These are phyloP conservation scores for Xerocomus amazonicus DNA, from an alignment of 1,284 basidiomycete species.

Conservation along the genomic window DNA sequence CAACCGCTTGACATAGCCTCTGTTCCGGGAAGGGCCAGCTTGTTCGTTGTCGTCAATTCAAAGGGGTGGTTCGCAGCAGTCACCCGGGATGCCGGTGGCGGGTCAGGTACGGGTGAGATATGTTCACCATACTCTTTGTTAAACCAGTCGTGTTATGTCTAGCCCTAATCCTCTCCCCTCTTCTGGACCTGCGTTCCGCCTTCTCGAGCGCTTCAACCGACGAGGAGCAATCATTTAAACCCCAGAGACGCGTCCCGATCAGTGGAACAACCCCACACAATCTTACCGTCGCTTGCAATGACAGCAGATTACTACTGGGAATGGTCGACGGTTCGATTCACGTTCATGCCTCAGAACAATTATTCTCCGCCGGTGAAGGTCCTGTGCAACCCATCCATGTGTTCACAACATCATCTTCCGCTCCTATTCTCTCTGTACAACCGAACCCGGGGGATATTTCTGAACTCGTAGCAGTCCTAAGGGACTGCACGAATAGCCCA, in stretches of 20 bases:
- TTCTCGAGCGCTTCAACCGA: constrained; percentile 40
- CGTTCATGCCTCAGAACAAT: constrained; percentile 50
- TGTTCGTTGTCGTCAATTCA: constrained; percentile 57
- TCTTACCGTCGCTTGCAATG: constrained; percentile 54
- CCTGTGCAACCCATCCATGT: constrained; percentile 45
- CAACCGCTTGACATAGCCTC: constrained; percentile 43
- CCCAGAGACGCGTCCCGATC: constrained; percentile 47
- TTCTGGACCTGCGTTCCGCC: constrained; percentile 52
- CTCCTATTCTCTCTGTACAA: constrained; percentile 49
- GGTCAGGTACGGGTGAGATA: constrained; percentile 35
- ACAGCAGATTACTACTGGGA: constrained; percentile 57
- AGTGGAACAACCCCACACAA: constrained; percentile 45
- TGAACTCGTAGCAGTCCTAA: constrained; percentile 59
- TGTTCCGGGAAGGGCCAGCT: constrained; percentile 37
- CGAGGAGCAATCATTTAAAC: constrained; percentile 41
- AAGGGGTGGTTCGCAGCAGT: constrained; percentile 67
- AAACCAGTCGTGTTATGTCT: constrained; percentile 2
- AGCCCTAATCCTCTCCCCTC: constrained; percentile 58
- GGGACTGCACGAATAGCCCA: constrained; percentile 38
- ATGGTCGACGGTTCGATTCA: constrained; percentile 54
- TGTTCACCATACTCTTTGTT: neutral
- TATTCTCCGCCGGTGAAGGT: constrained; percentile 47
- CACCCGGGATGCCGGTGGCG: constrained; percentile 34
- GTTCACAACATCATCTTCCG: constrained; percentile 41
- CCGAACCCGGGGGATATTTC: constrained; percentile 64